Percentiles rank a stretch among this genome's conserved stretches.
Evolutionary conservation across 306 rosid genomes (phyloP).

Genomic region (Senna tora): DNA sequence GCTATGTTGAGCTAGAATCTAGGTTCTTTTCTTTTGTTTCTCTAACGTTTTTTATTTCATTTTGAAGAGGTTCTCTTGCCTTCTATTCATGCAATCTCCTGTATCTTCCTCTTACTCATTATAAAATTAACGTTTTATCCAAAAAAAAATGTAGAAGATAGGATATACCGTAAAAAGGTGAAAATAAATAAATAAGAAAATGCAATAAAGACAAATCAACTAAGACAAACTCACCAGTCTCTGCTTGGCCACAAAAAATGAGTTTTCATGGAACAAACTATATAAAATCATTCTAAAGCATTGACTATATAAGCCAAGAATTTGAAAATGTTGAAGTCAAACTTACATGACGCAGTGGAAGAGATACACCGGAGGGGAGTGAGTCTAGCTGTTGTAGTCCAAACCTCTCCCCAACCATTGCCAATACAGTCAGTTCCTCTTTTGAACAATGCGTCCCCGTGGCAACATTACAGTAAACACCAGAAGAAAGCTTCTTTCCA

Average conservation of each 20-base stretch:
- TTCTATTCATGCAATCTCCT: too few relatives aligned
- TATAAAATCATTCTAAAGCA: slow-evolving; percentile 22
- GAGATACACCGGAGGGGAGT: slow-evolving; percentile 93
- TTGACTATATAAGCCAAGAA: slow-evolving; percentile 18
- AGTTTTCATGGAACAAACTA: slow-evolving; percentile 10
- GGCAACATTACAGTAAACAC: slow-evolving; percentile 74
- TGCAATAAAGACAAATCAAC: background rate
- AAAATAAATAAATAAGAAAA: too few relatives aligned
- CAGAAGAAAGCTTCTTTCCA: slow-evolving; percentile 84
- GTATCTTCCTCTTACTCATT: too few relatives aligned
- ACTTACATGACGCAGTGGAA: slow-evolving; percentile 91
- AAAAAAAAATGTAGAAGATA: too few relatives aligned
- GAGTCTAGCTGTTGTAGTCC: slow-evolving; percentile 94
- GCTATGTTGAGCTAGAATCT: too few relatives aligned
- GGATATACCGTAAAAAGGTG: too few relatives aligned
- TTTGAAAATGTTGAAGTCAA: slow-evolving; percentile 20
- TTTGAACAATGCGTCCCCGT: slow-evolving; percentile 76
- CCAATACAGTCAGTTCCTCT: slow-evolving; percentile 88
- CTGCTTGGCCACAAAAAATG: background rate
- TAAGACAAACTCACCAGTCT: background rate
- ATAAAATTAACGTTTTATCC: too few relatives aligned
- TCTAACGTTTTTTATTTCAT: too few relatives aligned
- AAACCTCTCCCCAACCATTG: slow-evolving; percentile 97
- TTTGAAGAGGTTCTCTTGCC: too few relatives aligned
- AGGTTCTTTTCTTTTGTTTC: too few relatives aligned